Evolutionary conservation across 2,329 filamentous ascomycete genomes (phyloP).

Genomic region (Cercospora sp.): DNA sequence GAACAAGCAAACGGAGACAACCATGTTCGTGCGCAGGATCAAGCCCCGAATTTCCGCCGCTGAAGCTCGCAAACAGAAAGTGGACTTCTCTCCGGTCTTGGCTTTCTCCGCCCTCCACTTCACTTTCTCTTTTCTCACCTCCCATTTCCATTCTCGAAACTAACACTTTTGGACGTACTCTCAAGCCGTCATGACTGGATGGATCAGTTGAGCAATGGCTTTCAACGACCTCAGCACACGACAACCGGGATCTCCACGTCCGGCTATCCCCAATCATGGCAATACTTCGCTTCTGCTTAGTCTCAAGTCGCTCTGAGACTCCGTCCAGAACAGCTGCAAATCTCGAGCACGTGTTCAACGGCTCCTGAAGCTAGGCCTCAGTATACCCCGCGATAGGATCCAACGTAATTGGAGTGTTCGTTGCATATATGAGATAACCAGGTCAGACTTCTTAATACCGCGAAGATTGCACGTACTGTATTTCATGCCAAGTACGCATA

Average conservation of each 20-base stretch:
- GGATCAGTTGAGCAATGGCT: neutral
- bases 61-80: no score
- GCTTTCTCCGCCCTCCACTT: no score
- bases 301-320: neutral
- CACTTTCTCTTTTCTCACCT: no score
- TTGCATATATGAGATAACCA: neutral
- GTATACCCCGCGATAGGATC: neutral
- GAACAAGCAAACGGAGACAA: no score
- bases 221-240: neutral
- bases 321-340: neutral
- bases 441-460: neutral
- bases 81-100: no score
- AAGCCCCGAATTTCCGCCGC: no score
- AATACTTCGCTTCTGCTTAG: neutral
- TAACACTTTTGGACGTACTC: no score
- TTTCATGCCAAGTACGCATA: neutral
- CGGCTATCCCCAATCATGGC: neutral
- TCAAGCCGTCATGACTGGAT: no score
- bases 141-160: no score
- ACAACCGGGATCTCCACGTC: neutral
- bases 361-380: neutral
- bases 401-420: neutral
- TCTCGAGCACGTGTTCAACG: neutral
- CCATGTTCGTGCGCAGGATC: no score
- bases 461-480: neutral